Evolutionary conservation across 768 basidiomycete genomes (phyloP), one percentile per base, ranked within the genome.

Genomic region (Psilocybe sp.): DNA sequence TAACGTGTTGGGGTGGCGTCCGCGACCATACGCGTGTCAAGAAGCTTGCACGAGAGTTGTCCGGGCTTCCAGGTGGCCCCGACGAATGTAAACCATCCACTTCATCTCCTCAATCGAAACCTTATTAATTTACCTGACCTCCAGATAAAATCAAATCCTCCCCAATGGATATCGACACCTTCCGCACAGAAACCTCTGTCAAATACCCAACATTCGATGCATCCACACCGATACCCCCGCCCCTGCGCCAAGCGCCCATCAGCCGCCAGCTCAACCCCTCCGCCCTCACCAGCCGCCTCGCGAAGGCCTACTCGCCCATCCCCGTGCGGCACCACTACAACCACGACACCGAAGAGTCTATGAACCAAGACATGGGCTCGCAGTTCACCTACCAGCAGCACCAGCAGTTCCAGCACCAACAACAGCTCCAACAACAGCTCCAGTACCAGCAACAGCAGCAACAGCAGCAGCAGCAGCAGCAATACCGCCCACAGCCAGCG

Each of bases 151-250:
- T 97, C 61, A 98, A 98, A 68, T 87, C 93, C 5, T 85, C 90
- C 0, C 94, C 97, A 2, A 69, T 93, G 43, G 97, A 98, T 67
- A 87, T 98, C 44, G 85, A 93, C 53, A 74, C 80, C 8, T 99
- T 97, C 68, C 85, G 88, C 18, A 82, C 85, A 64, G 97, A 99
- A 68, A 94, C 90, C 10, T 81, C 88, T 7, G 84, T 92, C 56
- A 99, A 99, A 69, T 99, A 98, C 61, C 97, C 97, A 3, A 96
- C 97, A 0, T 98, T 98, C 66, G 76, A 78, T 0, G 78, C 89
- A 12, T 82, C 87, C 3, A 73, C 75, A 19, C 63, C 64, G 43
- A 66, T 74, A 16, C 64, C 74, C 40, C 57, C 67, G 36, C 67
- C 68, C 36, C 51, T 67, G 20, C 66, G 56, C 31, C 64, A 74